Percentiles rank a stretch among this genome's conserved stretches.
Evolutionary conservation across 495 filamentous ascomycete genomes (phyloP).

Genomic region (Lasiosphaeria miniovina): DNA sequence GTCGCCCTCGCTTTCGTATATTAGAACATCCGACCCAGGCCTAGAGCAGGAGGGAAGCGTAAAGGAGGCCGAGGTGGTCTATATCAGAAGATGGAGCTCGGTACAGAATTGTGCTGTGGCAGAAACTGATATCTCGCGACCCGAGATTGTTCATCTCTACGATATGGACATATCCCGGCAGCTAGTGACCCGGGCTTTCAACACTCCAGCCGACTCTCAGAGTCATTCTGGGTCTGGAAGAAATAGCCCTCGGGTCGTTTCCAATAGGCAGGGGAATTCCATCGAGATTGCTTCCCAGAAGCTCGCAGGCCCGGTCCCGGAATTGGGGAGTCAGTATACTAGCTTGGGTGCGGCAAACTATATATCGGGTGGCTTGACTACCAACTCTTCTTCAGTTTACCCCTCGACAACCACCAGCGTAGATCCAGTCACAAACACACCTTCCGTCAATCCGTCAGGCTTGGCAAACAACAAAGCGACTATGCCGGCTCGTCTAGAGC

Average conservation of each 20-base stretch:
- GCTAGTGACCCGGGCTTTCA: slow-evolving; percentile 19
- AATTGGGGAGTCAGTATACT: not conserved
- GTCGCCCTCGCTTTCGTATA: slow-evolving; percentile 19
- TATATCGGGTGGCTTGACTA: not conserved
- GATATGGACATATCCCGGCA: slow-evolving; percentile 31
- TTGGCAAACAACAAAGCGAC: not conserved
- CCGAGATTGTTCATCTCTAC: slow-evolving; percentile 25
- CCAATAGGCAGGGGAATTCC: slow-evolving; percentile 4
- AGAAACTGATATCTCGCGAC: slow-evolving; percentile 23
- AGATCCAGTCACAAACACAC: slow-evolving; percentile 13
- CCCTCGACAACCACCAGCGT: slow-evolving; percentile 20
- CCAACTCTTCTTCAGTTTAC: slow-evolving; percentile 25
- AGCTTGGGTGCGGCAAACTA: not conserved
- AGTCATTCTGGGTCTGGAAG: slow-evolving; percentile 13
- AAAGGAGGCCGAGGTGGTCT: slow-evolving; percentile 29
- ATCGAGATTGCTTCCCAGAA: not conserved
- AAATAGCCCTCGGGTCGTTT: not conserved
- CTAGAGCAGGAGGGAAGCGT: slow-evolving; percentile 18
- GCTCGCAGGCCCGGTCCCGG: not conserved
- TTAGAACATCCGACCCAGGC: slow-evolving; percentile 13
- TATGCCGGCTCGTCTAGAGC: not conserved
- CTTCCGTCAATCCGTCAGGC: slow-evolving; percentile 11
- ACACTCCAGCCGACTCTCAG: slow-evolving; percentile 17
- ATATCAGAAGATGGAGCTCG: slow-evolving; percentile 22
- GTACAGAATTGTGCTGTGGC: slow-evolving; percentile 13